Evolutionary conservation across 2,329 filamentous ascomycete species (phyloP).

Genomic region (Cordyceps javanica): DNA sequence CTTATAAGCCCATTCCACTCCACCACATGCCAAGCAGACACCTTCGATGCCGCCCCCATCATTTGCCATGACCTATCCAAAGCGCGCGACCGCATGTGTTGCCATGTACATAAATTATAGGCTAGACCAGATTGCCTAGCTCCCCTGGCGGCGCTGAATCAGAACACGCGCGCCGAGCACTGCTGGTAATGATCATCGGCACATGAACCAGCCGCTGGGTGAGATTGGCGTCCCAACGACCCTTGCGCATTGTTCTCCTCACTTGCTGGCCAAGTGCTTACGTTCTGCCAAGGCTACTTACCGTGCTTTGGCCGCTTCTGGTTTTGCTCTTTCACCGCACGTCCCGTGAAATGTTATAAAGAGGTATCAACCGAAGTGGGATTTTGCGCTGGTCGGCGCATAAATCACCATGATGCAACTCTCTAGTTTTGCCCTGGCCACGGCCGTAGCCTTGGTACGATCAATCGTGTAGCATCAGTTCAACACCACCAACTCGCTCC

Average conservation of each 20-base stretch:
- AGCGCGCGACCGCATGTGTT: background rate
- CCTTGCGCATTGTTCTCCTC: background rate
- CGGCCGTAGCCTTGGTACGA: constrained; percentile 3
- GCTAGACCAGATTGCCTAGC: background rate
- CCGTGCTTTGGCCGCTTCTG: background rate
- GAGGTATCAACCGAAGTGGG: background rate
- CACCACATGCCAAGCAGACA: background rate
- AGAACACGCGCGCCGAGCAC: background rate
- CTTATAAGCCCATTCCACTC: background rate
- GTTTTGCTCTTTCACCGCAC: background rate
- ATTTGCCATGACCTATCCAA: background rate
- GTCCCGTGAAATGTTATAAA: background rate
- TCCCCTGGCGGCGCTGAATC: background rate
- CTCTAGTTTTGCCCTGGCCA: background rate
- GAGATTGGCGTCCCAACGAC: background rate
- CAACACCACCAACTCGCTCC: background rate
- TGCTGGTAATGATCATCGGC: background rate
- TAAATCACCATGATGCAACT: constrained; percentile 1
- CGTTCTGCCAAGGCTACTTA: background rate
- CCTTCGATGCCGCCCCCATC: too few relatives aligned
- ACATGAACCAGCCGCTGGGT: background rate
- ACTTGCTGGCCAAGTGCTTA: constrained; percentile 3
- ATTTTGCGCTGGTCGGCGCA: background rate
- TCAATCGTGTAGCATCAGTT: background rate
- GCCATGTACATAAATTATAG: constrained; percentile 4